Evolutionary conservation across 768 basidiomycete species (phyloP).

Genomic region (Mycena maculata): DNA sequence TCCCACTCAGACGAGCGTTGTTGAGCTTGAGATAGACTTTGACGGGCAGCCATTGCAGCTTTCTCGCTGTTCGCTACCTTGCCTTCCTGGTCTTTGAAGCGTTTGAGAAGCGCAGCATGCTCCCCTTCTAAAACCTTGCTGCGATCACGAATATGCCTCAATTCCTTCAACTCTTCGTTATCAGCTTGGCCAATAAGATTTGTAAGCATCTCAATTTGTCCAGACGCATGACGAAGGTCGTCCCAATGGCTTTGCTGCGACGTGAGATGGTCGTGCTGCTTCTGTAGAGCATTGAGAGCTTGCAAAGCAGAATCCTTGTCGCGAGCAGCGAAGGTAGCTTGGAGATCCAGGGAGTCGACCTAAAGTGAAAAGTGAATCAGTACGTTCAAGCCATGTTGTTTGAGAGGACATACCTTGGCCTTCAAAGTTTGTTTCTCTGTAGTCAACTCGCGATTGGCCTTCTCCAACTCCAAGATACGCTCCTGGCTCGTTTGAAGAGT

Average conservation of each 20-base stretch:
- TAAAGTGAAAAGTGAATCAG: constrained; percentile 49
- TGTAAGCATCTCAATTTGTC: constrained; percentile 78
- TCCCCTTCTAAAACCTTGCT: constrained; percentile 75
- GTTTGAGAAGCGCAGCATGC: constrained; percentile 73
- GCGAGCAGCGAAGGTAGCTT: constrained; percentile 64
- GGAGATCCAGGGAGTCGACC: constrained; percentile 71
- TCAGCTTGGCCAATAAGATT: constrained; percentile 70
- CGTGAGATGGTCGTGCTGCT: constrained; percentile 67
- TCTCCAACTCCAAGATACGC: constrained; percentile 72
- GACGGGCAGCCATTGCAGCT: constrained; percentile 64
- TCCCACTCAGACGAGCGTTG: constrained; percentile 88
- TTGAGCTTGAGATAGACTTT: constrained; percentile 77
- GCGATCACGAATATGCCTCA: constrained; percentile 73
- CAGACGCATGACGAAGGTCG: constrained; percentile 73
- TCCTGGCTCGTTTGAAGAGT: constrained; percentile 69
- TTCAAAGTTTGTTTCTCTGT: constrained; percentile 68
- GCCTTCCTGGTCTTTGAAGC: constrained; percentile 76
- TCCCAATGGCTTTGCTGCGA: constrained; percentile 84
- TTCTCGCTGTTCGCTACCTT: constrained; percentile 73
- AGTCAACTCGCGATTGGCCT: constrained; percentile 62
- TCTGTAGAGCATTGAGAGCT: constrained; percentile 63
- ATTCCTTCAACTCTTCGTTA: constrained; percentile 78
- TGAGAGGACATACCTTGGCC: constrained; percentile 62
- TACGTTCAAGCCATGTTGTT: constrained; percentile 21
- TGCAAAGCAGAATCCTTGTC: constrained; percentile 72